phyloP scores from a whole-genome alignment of 2,329 filamentous ascomycete species.

The Clarireedia hainanense region DNA sequence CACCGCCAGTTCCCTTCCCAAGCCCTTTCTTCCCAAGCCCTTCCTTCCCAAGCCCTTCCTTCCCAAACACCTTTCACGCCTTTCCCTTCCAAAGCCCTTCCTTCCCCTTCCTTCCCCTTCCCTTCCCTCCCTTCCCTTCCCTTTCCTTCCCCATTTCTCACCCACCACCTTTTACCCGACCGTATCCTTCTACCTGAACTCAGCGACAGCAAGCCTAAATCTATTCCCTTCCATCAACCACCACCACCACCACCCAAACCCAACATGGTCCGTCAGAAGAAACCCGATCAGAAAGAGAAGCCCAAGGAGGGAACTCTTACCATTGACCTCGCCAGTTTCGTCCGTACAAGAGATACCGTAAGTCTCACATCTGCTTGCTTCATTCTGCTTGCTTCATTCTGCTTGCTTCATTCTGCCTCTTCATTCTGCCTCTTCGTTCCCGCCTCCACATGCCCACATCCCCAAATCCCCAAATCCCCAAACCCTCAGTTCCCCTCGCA shows the following conservation, averaged over 20 bases:
- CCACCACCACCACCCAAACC: constrained; percentile 4
- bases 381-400: background rate
- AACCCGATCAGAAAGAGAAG: constrained; percentile 26
- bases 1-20: background rate
- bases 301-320: constrained; percentile 18
- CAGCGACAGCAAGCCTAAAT: background rate
- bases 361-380: constrained; percentile 9
- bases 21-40: no score
- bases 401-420: constrained; percentile 4
- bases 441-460: background rate
- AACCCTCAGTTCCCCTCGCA: constrained; percentile 9
- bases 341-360: constrained; percentile 76
- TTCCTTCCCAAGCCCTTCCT: no score
- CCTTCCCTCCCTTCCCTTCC: no score
- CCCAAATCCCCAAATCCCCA: constrained; percentile 8
- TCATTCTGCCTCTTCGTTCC: background rate
- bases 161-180: no score
- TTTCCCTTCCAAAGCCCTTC: no score
- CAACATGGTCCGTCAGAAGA: constrained; percentile 34
- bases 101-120: no score
- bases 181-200: no score
- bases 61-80: background rate
- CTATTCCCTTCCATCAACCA: constrained; percentile 8
- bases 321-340: constrained; percentile 68
- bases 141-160: no score